phyloP scores from a whole-genome alignment of 2,329 filamentous ascomycete species.

The Curvularia lunata region DNA sequence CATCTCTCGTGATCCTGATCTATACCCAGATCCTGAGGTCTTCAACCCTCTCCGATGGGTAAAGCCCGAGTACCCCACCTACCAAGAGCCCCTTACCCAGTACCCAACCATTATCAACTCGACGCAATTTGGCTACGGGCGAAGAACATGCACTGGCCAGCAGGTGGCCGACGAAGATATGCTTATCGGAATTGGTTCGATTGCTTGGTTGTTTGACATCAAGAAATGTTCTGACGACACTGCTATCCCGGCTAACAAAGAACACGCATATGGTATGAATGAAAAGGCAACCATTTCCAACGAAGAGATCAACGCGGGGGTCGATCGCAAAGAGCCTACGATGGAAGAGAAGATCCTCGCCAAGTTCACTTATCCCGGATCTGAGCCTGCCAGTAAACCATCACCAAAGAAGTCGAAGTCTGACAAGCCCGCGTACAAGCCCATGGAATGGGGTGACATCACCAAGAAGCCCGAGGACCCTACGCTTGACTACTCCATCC shows the following conservation, averaged over 20 bases:
- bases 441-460: constrained; percentile 32
- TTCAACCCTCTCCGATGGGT: constrained; percentile 68
- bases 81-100: constrained; percentile 58
- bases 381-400: constrained; percentile 14
- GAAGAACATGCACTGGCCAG: constrained; percentile 55
- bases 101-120: constrained; percentile 62
- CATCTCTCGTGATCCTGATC: constrained; percentile 59
- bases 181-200: constrained; percentile 52
- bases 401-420: constrained; percentile 13
- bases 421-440: constrained; percentile 25
- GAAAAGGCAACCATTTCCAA: constrained; percentile 45
- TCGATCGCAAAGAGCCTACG: constrained; percentile 21
- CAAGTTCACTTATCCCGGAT: constrained; percentile 38
- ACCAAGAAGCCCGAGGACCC: constrained; percentile 46
- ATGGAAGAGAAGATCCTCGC: constrained; percentile 36
- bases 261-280: constrained; percentile 33
- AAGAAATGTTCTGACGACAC: constrained; percentile 25
- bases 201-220: constrained; percentile 56
- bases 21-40: constrained; percentile 71
- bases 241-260: constrained; percentile 20
- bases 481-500: constrained; percentile 53
- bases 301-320: constrained; percentile 47
- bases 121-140: constrained; percentile 62
- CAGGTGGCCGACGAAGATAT: constrained; percentile 52
- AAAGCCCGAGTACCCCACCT: constrained; percentile 60